Evolutionary conservation across 352 stramenopile genomes (phyloP).

Genomic region (Phytophthora pini): DNA sequence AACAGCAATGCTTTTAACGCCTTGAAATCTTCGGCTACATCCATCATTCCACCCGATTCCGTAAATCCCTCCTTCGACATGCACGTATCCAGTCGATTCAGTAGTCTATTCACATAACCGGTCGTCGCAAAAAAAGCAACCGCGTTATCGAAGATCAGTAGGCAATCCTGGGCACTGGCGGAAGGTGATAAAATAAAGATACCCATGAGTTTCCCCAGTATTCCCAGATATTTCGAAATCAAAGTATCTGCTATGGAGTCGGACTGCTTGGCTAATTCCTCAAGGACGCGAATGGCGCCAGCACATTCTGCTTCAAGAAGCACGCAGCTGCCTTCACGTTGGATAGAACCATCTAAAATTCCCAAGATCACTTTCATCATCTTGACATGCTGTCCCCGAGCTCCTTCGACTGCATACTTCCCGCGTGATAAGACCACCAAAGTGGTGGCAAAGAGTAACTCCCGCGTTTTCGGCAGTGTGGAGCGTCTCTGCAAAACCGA

Average conservation of each 20-base stretch:
- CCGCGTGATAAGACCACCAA: constrained; percentile 20
- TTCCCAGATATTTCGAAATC: constrained; percentile 24
- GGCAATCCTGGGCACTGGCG: background rate
- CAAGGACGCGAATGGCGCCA: constrained; percentile 25
- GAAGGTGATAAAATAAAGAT: constrained; percentile 29
- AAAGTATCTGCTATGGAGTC: constrained; percentile 21
- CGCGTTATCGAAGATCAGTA: constrained; percentile 17
- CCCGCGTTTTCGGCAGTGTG: constrained; percentile 13
- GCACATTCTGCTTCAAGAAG: constrained; percentile 21
- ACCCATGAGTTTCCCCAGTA: constrained; percentile 25
- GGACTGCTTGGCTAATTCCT: constrained; percentile 19
- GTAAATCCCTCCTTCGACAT: constrained; percentile 1
- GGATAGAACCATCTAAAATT: constrained; percentile 16
- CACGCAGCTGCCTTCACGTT: constrained; percentile 19
- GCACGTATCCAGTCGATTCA: constrained; percentile 13
- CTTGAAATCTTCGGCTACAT: constrained; percentile 23
- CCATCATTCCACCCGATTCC: constrained; percentile 4
- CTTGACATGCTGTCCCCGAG: constrained; percentile 19
- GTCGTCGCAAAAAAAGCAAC: constrained; percentile 16
- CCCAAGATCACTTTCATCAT: constrained; percentile 34
- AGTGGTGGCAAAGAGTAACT: constrained; percentile 22
- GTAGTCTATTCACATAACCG: constrained; percentile 16
- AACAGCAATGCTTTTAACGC: constrained; percentile 31
- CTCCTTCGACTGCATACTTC: constrained; percentile 5
- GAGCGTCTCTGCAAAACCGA: constrained; percentile 19